phyloP scores from a whole-genome alignment of 2,329 filamentous ascomycete species.

The Calonectria pauciramosa region DNA sequence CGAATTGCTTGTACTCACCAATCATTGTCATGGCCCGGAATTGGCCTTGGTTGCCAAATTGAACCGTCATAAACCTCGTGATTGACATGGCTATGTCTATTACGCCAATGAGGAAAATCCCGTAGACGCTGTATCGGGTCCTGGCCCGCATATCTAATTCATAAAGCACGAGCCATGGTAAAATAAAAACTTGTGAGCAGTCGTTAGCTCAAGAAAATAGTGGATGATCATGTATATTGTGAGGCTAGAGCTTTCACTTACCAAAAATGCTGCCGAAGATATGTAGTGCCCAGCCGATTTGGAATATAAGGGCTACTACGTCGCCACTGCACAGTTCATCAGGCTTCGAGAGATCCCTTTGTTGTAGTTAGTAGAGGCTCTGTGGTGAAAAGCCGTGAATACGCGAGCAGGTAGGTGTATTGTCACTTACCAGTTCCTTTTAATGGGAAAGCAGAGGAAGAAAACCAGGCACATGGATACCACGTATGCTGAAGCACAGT shows the following conservation, averaged over 20 bases:
- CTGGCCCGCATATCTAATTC: neutral
- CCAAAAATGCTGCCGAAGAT: neutral
- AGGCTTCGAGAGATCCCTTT: neutral
- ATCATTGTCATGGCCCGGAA: neutral
- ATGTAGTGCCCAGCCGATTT: neutral
- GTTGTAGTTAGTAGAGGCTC: neutral
- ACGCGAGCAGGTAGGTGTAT: too few species aligned
- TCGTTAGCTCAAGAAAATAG: neutral
- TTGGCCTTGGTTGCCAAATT: neutral
- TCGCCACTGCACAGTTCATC: neutral
- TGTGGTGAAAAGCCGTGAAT: too few species aligned
- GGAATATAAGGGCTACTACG: neutral
- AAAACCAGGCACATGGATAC: neutral
- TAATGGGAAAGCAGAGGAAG: neutral
- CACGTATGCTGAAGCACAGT: neutral
- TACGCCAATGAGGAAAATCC: neutral
- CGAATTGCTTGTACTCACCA: neutral
- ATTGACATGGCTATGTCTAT: neutral
- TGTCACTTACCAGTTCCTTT: neutral
- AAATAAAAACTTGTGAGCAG: neutral
- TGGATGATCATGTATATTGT: rapidly evolving
- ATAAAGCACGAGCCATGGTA: neutral
- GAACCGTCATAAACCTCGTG: neutral
- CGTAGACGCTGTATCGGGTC: neutral
- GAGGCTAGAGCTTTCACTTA: neutral